Conservation (phyloP, 2,329 filamentous ascomycete species). For the Hypoxylon sp. region DNA sequence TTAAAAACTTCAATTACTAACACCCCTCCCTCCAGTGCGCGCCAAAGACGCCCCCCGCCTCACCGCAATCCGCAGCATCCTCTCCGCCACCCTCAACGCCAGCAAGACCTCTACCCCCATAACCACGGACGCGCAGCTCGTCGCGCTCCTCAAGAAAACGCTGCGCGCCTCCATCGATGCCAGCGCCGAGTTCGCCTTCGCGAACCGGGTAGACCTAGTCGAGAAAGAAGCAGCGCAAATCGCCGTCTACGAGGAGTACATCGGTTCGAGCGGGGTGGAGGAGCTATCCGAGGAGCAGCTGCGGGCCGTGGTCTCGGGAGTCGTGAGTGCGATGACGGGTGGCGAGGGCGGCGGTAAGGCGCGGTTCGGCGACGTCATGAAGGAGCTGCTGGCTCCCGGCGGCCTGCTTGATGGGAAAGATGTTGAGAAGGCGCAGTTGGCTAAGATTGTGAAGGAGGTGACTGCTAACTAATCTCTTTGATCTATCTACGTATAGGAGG, state of each 20-base stretch:
- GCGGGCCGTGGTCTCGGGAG: slow-evolving; percentile 64
- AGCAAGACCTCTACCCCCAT: slow-evolving; percentile 81
- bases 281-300: slow-evolving; percentile 72
- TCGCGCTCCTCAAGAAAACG: slow-evolving; percentile 76
- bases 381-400: slow-evolving; percentile 67
- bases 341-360: slow-evolving; percentile 64
- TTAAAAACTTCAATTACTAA: slow-evolving; percentile 4
- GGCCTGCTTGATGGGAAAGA: slow-evolving; percentile 73
- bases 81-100: slow-evolving; percentile 80
- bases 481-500: no score
- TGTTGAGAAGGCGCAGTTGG: slow-evolving; percentile 74
- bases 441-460: slow-evolving; percentile 71
- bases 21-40: slow-evolving; percentile 59
- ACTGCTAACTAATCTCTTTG: slow-evolving; percentile 8
- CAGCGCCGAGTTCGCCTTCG: slow-evolving; percentile 73
- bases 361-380: slow-evolving; percentile 74
- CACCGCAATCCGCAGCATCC: slow-evolving; percentile 76
- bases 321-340: slow-evolving; percentile 65
- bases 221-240: slow-evolving; percentile 79
- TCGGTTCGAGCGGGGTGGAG: slow-evolving; percentile 72
- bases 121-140: slow-evolving; percentile 77
- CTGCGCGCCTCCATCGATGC: slow-evolving; percentile 71
- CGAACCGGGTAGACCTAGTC: slow-evolving; percentile 76
- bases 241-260: slow-evolving; percentile 75
- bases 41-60: slow-evolving; percentile 76